These are phyloP conservation scores for Hypoxylon intermedium DNA, from an alignment of 495 filamentous ascomycete genomes.

Conservation along the genomic window DNA sequence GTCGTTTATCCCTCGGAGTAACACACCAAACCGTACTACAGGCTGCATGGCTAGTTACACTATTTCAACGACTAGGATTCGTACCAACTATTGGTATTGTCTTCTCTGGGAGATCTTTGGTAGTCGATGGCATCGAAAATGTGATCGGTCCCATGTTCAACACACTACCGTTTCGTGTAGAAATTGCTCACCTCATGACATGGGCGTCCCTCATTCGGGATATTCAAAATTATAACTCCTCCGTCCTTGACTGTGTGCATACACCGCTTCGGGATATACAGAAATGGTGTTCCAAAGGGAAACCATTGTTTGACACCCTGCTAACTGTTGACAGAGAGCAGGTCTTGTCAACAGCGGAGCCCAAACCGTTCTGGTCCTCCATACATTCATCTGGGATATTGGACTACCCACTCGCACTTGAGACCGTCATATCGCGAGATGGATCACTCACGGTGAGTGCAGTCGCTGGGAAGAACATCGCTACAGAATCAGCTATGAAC, in stretches of 20 bases:
- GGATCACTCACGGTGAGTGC: conserved; percentile 59
- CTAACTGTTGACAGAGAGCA: conserved; percentile 79
- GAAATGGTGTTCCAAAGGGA: conserved; percentile 67
- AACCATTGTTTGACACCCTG: conserved; percentile 77
- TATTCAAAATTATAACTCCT: conserved; percentile 68
- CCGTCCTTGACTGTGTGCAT: conserved; percentile 69
- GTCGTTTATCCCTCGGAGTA: conserved; percentile 64
- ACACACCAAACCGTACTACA: conserved; percentile 79
- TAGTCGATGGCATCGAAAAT: conserved; percentile 68
- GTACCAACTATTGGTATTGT: conserved; percentile 67
- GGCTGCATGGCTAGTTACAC: conserved; percentile 69
- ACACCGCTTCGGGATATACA: conserved; percentile 74
- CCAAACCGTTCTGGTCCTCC: conserved; percentile 60
- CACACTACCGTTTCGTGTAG: conserved; percentile 74
- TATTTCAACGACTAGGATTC: conserved; percentile 47
- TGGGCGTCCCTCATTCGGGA: conserved; percentile 59
- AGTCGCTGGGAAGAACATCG: conserved; percentile 55
- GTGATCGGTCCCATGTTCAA: conserved; percentile 90
- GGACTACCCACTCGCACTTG: conserved; percentile 79
- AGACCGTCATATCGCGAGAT: conserved; percentile 62
- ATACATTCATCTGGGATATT: conserved; percentile 56
- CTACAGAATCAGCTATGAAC: conserved; percentile 40
- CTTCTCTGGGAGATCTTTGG: conserved; percentile 72
- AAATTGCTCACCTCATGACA: conserved; percentile 52
- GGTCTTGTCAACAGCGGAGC: conserved; percentile 20